phyloP scores from a whole-genome alignment of 257 asterid genomes.

The Solanum piurae region DNA sequence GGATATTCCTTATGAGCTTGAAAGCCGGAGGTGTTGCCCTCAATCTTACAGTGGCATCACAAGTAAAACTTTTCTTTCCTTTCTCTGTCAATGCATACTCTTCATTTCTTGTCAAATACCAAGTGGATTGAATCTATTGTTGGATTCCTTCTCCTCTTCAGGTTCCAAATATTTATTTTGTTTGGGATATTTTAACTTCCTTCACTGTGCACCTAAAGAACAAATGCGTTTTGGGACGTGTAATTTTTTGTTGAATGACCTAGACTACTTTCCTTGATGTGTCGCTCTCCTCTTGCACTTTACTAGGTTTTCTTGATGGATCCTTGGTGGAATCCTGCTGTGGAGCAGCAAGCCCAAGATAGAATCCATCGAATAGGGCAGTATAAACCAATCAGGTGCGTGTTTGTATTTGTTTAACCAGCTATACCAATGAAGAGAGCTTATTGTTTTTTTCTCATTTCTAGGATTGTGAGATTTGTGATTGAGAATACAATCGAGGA shows the following conservation, averaged over 20 bases:
- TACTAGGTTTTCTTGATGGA: conserved; percentile 87
- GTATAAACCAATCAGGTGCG: conserved; percentile 69
- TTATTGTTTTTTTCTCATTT: neutral
- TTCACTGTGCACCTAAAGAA: neutral
- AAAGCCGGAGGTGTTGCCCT: conserved; percentile 98
- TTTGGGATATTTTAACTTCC: neutral
- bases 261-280: neutral
- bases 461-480: conserved; percentile 75
- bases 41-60: conserved; percentile 75
- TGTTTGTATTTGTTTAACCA: neutral
- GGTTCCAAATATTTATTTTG: neutral
- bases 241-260: neutral
- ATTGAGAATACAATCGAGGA: conserved; percentile 83
- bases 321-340: conserved; percentile 99
- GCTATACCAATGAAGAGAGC: neutral
- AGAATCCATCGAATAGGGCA: conserved; percentile 92
- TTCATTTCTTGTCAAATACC: too few species aligned
- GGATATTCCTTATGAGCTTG: conserved; percentile 81
- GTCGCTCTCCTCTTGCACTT: conserved; percentile 1
- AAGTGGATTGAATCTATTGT: neutral
- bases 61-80: too few species aligned
- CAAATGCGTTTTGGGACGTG: neutral
- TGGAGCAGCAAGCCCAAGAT: conserved; percentile 93
- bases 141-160: neutral
- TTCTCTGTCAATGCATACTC: too few species aligned